Conservation (phyloP, 345 rosid species). For the Carallia brachiata region DNA sequence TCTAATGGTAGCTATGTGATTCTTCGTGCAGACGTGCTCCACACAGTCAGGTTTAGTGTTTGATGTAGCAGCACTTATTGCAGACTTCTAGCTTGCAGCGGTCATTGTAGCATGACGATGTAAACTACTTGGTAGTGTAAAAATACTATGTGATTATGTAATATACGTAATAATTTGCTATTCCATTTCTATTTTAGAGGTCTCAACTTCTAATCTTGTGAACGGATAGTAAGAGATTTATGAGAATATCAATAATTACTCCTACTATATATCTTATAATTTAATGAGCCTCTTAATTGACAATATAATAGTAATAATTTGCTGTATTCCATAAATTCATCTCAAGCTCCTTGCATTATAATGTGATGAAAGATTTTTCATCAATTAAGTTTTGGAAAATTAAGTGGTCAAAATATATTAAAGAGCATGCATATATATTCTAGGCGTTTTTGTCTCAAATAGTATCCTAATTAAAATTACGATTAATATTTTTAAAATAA, state of each 20-base stretch:
- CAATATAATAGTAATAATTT: slow-evolving; percentile 15
- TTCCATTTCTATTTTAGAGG: too few relatives aligned
- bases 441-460: too few relatives aligned
- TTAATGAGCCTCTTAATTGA: too few relatives aligned
- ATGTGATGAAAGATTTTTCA: not conserved
- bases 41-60: slow-evolving; percentile 26
- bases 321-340: not conserved
- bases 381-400: not conserved
- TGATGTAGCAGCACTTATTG: slow-evolving; percentile 21
- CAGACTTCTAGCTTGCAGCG: slow-evolving; percentile 15
- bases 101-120: slow-evolving; percentile 18
- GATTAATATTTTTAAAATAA: too few relatives aligned
- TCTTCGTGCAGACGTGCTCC: slow-evolving; percentile 26
- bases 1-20: slow-evolving; percentile 26
- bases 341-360: not conserved
- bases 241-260: too few relatives aligned
- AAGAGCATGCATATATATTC: too few relatives aligned
- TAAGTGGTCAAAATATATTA: too few relatives aligned
- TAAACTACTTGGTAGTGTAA: slow-evolving; percentile 17
- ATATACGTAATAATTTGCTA: slow-evolving; percentile 16
- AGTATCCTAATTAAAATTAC: too few relatives aligned
- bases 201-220: too few relatives aligned
- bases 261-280: too few relatives aligned
- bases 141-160: slow-evolving; percentile 7
- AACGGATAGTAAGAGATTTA: too few relatives aligned